Conservation (phyloP, 2,329 filamentous ascomycete species). For the Scedosporium minutisporum region DNA sequence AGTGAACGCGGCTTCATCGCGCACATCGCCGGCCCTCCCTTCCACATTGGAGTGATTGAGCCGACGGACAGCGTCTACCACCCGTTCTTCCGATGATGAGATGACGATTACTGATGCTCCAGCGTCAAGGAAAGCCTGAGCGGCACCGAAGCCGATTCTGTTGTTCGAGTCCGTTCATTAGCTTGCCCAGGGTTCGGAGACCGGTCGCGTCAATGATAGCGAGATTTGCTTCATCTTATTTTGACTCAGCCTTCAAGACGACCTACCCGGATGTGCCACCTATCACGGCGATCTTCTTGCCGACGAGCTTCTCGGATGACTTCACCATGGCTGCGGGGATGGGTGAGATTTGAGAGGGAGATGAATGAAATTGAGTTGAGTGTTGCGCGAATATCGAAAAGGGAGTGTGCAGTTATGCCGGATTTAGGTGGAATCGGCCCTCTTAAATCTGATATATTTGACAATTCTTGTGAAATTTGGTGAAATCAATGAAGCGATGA, state of each 20-base stretch:
- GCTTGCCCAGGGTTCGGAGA: neutral
- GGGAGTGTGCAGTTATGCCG: neutral
- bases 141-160: conserved; percentile 29
- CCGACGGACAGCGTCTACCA: conserved; percentile 20
- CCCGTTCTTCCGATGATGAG: conserved; percentile 21
- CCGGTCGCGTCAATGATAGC: neutral
- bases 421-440: neutral
- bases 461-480: too few relatives aligned
- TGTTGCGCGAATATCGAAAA: neutral
- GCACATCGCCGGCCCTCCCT: conserved; percentile 23
- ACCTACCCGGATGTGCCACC: conserved; percentile 26
- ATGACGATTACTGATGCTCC: conserved; percentile 24
- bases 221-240: neutral
- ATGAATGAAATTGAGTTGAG: neutral
- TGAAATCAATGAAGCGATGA: neutral
- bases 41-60: conserved; percentile 14
- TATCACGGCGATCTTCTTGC: conserved; percentile 24
- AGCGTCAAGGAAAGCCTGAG: conserved; percentile 23
- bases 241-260: neutral
- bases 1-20: conserved; percentile 22
- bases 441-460: neutral
- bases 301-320: conserved; percentile 20
- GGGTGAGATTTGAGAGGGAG: neutral
- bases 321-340: neutral
- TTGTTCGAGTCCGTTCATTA: neutral